phyloP scores from a whole-genome alignment of 768 basidiomycete genomes.

The Hygrophorus russula region DNA sequence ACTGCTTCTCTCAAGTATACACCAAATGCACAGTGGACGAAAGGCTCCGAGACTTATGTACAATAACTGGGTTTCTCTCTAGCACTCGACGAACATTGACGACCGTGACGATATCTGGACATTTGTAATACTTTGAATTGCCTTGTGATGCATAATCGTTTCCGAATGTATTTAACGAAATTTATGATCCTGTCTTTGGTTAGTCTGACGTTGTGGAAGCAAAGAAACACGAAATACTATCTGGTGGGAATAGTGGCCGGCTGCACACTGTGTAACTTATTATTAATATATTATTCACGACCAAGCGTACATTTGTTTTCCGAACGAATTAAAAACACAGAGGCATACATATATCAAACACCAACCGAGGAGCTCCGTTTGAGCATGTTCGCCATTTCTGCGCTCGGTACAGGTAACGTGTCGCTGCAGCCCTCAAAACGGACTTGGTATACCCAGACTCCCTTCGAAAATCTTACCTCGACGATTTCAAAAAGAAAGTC shows the following conservation, averaged over 20 bases:
- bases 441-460: neutral
- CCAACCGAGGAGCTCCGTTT: neutral
- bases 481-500: neutral
- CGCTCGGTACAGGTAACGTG: neutral
- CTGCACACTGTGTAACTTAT: too few relatives aligned
- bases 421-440: constrained; percentile 3
- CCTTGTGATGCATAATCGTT: neutral
- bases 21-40: constrained; percentile 43
- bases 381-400: constrained; percentile 1
- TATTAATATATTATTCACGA: too few relatives aligned
- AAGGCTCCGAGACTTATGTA: constrained; percentile 38
- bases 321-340: too few relatives aligned
- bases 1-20: constrained; percentile 37
- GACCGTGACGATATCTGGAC: too few relatives aligned
- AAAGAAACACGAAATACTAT: too few relatives aligned
- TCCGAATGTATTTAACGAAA: too few relatives aligned
- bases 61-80: constrained; percentile 5
- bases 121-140: neutral
- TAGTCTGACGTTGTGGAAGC: too few relatives aligned
- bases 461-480: neutral
- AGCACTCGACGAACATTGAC: constrained; percentile 9
- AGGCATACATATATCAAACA: too few relatives aligned
- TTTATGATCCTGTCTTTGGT: too few relatives aligned
- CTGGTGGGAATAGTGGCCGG: too few relatives aligned
- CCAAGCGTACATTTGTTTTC: neutral